phyloP scores from a whole-genome alignment of 352 stramenopile genomes.

The Phytophthora pseudosyringae region DNA sequence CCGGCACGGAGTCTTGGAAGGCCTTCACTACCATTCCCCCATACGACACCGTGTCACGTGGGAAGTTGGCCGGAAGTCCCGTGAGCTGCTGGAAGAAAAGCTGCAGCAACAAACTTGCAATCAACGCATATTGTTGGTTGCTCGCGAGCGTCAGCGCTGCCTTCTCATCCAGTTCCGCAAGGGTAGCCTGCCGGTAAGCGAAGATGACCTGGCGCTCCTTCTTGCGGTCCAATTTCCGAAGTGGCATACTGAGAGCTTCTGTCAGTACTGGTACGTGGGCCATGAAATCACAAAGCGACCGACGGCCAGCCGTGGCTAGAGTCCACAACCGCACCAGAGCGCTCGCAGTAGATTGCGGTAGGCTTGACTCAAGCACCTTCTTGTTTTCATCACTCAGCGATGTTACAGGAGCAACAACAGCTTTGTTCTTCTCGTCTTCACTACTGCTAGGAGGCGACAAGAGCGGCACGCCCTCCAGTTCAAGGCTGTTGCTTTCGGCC shows the following conservation, averaged over 20 bases:
- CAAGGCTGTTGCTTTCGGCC: slow-evolving; percentile 61
- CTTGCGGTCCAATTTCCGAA: slow-evolving; percentile 84
- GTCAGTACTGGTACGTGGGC: slow-evolving; percentile 61
- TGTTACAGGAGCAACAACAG: slow-evolving; percentile 24
- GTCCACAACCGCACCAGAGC: slow-evolving; percentile 74
- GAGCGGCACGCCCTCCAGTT: slow-evolving; percentile 56
- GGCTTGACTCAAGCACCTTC: slow-evolving; percentile 62
- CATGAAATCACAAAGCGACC: slow-evolving; percentile 69
- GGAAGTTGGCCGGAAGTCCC: slow-evolving; percentile 56
- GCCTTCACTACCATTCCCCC: slow-evolving; percentile 48
- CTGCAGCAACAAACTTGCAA: slow-evolving; percentile 47
- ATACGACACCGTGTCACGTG: slow-evolving; percentile 42
- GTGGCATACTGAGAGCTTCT: slow-evolving; percentile 72
- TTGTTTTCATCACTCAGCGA: slow-evolving; percentile 69
- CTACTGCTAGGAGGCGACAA: slow-evolving; percentile 32
- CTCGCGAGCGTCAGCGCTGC: slow-evolving; percentile 9
- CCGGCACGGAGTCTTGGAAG: slow-evolving; percentile 45
- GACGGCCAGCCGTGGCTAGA: slow-evolving; percentile 61
- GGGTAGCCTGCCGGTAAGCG: slow-evolving; percentile 54
- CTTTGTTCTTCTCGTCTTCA: slow-evolving; percentile 6
- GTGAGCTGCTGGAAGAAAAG: slow-evolving; percentile 80
- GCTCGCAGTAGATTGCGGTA: slow-evolving; percentile 55
- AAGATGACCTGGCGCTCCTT: slow-evolving; percentile 83
- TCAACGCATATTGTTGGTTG: slow-evolving; percentile 29
- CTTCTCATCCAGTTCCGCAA: slow-evolving; percentile 52